Base-by-base conservation (phyloP, 2,329 filamentous ascomycete genomes). In the Cercospora sp. region DNA sequence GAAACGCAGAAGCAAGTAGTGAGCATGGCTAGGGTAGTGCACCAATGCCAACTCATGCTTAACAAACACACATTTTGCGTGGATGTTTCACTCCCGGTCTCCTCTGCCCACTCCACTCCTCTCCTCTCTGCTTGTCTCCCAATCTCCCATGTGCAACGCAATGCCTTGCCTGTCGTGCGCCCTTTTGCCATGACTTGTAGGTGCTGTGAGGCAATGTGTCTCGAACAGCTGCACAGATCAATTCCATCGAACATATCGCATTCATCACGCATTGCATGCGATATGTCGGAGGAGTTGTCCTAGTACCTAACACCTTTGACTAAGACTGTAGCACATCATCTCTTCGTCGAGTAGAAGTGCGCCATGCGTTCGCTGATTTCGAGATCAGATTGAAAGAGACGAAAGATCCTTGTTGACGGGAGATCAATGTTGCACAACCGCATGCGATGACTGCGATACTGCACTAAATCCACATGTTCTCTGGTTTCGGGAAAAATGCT, bases 21-120 rank as follows among this genome's bases (percentile, higher is more conserved):
- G 66, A 63, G 63, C 53, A 28, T 62, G 68, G 60, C 63, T 64
- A 70, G 57, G 68, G 68, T 70, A 70, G 68, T 68, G 68, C 68
- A 70, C 68, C 68, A 70, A 70, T 70, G 68, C 66, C 63, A 70
- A 64, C 63, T 68, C 66, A 58, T 68, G 60, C 66, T 68, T 61
- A 26, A 60, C 51, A 30, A 58, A 30, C 53, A 30, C 53, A 30
- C 36, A 8, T n/a, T 58, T 20, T 58, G 16, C 53, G 26, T 68
- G 63, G 51, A 67, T 64, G 55, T 57, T 68, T 58, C 53, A 30
- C 53, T 58, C 28, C 61, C 48, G 30, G 42, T 63, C 62, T 64
- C 45, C 53, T 51, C 31, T 51, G 53, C 53, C 30, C 20, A 30
- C 36, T 20, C 40, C 28, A 16, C 12, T 23, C 5, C 40, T 18